Percentiles rank a stretch among this genome's conserved stretches.
These are phyloP conservation scores for Neobulgaria alba DNA, from an alignment of 2,329 filamentous ascomycete genomes.

Conservation along the genomic window DNA sequence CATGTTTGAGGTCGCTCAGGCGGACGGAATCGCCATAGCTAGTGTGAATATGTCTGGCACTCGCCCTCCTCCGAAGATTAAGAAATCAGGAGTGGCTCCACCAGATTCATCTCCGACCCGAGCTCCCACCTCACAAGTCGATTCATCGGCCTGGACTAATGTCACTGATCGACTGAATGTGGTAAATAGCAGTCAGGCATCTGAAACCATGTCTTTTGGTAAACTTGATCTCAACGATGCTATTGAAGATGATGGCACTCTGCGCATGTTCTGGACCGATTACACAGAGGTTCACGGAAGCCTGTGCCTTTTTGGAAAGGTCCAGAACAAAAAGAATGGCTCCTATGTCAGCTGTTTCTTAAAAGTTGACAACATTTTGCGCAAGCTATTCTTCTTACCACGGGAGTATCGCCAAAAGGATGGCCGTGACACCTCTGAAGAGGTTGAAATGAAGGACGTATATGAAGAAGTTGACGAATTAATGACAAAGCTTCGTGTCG, in stretches of 20 bases:
- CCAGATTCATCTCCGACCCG: conserved; percentile 68
- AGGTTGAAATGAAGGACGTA: conserved; percentile 80
- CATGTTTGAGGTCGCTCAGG: conserved; percentile 79
- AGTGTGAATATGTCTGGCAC: conserved; percentile 82
- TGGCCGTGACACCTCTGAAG: conserved; percentile 60
- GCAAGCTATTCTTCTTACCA: conserved; percentile 89
- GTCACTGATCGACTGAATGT: conserved; percentile 83
- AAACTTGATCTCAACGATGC: conserved; percentile 79
- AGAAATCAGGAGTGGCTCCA: conserved; percentile 59
- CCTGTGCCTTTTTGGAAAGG: conserved; percentile 91
- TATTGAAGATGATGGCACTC: conserved; percentile 85
- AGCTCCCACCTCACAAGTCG: conserved; percentile 47
- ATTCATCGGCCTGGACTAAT: conserved; percentile 81
- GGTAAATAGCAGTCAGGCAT: conserved; percentile 61
- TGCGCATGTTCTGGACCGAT: conserved; percentile 95
- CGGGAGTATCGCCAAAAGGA: conserved; percentile 59
- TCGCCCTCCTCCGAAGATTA: conserved; percentile 65
- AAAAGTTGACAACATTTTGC: conserved; percentile 88
- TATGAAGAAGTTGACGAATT: conserved; percentile 81
- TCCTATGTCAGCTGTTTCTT: conserved; percentile 85
- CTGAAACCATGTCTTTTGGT: conserved; percentile 57
- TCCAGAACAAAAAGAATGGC: conserved; percentile 76
- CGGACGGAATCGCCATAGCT: conserved; percentile 55
- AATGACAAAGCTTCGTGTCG: conserved; percentile 80
- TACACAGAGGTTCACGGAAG: conserved; percentile 89